Base-by-base conservation (phyloP, 495 filamentous ascomycete species). In the Penicillium chermesinum region DNA sequence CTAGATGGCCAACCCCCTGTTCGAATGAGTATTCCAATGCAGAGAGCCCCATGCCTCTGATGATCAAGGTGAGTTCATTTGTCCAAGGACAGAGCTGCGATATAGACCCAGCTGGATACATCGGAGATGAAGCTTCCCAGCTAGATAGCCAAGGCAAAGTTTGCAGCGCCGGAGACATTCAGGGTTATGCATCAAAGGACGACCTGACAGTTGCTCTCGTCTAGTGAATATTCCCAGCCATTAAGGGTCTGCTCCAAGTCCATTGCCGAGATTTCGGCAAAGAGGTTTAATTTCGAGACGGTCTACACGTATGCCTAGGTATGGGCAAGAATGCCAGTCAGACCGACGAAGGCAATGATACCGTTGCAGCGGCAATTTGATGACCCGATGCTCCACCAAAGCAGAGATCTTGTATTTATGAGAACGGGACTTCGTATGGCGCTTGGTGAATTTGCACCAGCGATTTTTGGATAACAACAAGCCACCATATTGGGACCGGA, bases 31-130 rank as follows among this genome's bases (percentile, higher is more conserved):
- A 60, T 66, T 13, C 57, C 19, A 71, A 22, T 38, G 34, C n/a
- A 74, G 2, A 62, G 42, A 79, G 83, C 5, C 80, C 78, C 43
- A 80, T 77, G 0, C 78, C 75, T 50, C 80, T 64, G 38, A 82
- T 78, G 39, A 84, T 75, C 18, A 64, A 34, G 52, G 43, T 8
- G 44, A 32, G 1, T 32, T 49, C 1, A 54, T 44, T 10, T 54
- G 32, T 1, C 9, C 16, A 10, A 47, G 21, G 8, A 40, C 38
- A 21, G 34, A 15, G 4, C 34, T 9, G 7, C 36, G 34, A 3
- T 27, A 16, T 2, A 60, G 48, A 7, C 62, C 62, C 8, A 71
- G 55, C 19, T 67, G 57, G 15, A 65, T 59, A 2, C 62, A 52
- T 32, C 60, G 55, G 9, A 66, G 58, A 1, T 70, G 56, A 13